Conservation (phyloP, 2,329 filamentous ascomycete species). For the Achaetomium macrosporum region DNA sequence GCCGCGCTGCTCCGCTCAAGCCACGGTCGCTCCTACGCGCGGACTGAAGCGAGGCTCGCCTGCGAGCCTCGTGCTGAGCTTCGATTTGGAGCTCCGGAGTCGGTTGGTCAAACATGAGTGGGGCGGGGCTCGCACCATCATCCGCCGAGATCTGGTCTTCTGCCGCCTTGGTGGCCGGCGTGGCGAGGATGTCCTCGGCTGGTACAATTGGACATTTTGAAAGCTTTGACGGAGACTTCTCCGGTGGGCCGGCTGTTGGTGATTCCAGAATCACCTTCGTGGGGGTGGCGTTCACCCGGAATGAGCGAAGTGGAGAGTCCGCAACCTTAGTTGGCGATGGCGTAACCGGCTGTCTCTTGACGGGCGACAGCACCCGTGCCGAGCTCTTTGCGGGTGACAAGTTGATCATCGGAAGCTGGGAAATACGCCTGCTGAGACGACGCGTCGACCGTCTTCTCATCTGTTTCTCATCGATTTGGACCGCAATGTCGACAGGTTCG, state of each 20-base stretch:
- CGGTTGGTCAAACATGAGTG: slow-evolving; percentile 29
- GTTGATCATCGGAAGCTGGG: slow-evolving; percentile 17
- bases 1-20: slow-evolving; percentile 15
- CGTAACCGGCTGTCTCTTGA: slow-evolving; percentile 16
- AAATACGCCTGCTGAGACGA: slow-evolving; percentile 27
- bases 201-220: slow-evolving; percentile 1
- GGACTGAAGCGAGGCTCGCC: slow-evolving; percentile 28
- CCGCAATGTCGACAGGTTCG: slow-evolving; percentile 12
- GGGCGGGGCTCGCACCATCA: slow-evolving; percentile 8
- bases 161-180: neutral
- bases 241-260: slow-evolving; percentile 14
- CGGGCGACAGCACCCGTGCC: slow-evolving; percentile 13
- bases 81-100: slow-evolving; percentile 17
- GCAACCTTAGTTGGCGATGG: slow-evolving; percentile 25
- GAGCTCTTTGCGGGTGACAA: slow-evolving; percentile 17
- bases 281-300: slow-evolving; percentile 27
- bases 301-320: slow-evolving; percentile 23
- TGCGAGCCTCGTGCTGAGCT: slow-evolving; percentile 27
- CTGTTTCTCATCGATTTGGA: slow-evolving; percentile 20
- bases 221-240: slow-evolving; percentile 17
- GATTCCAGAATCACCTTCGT: slow-evolving; percentile 21
- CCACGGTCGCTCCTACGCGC: slow-evolving; percentile 26
- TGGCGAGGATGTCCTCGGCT: neutral
- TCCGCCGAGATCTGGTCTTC: neutral
- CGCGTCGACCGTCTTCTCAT: slow-evolving; percentile 25